A percentile compares a stretch with the other conserved stretches of the same genome.
These are phyloP conservation scores for Hevea brasiliensis DNA, from an alignment of 345 rosid genomes.

Conservation along the genomic window DNA sequence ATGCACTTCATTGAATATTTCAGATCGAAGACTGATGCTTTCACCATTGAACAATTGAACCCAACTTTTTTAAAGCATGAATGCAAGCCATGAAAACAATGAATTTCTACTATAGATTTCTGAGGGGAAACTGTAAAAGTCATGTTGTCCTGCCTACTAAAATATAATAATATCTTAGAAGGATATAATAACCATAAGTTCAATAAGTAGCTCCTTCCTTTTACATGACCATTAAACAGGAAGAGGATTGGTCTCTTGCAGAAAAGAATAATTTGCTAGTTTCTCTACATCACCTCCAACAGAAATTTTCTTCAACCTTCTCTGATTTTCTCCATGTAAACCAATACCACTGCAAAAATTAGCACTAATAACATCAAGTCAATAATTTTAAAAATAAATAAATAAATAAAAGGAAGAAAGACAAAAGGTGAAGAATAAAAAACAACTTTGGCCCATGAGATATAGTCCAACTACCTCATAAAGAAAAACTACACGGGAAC, in stretches of 20 bases:
- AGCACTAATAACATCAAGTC: slow-evolving; percentile 3
- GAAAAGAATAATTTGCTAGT: not conserved
- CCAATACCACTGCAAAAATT: slow-evolving; percentile 12
- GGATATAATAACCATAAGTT: not conserved
- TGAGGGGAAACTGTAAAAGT: slow-evolving; percentile 32
- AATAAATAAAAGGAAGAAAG: not conserved
- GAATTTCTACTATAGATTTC: slow-evolving; percentile 38
- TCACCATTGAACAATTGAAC: slow-evolving; percentile 13
- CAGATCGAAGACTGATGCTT: slow-evolving; percentile 13
- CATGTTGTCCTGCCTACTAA: slow-evolving; percentile 38
- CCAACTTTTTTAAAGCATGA: slow-evolving; percentile 25
- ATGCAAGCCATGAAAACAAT: slow-evolving; percentile 27
- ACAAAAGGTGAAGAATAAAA: not conserved
- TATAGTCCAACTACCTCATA: not conserved
- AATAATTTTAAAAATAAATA: not conserved
- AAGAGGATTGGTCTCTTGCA: not conserved
- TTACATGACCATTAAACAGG: slow-evolving; percentile 10
- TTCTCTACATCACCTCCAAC: slow-evolving; percentile 1
- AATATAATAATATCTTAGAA: slow-evolving; percentile 3
- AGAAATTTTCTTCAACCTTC: not conserved
- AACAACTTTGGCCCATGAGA: not conserved
- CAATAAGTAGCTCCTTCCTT: slow-evolving; percentile 4
- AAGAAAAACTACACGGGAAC: not conserved
- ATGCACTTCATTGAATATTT: slow-evolving; percentile 18
- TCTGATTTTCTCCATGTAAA: not conserved